Evolutionary conservation across 108 stramenopile species (phyloP), one percentile per base, ranked within the genome.

Genomic region (Fragilariopsis cylindrus): DNA sequence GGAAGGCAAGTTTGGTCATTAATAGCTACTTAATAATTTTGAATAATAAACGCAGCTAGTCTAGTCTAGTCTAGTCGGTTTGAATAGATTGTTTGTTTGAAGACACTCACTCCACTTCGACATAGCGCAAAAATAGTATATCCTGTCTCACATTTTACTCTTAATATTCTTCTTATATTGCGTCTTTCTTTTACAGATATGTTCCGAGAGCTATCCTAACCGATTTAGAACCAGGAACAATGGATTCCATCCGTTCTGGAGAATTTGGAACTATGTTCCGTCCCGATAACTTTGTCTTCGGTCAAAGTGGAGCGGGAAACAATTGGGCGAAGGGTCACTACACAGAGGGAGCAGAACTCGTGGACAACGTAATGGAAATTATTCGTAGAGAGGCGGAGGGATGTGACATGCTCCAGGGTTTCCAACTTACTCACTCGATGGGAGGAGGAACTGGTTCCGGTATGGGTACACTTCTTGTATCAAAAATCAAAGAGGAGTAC

Each of bases 251-350:
- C 53, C 90, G 94, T 67, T 81, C 82, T 62, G 88, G 90, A 52
- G 77, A 85, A 40, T 91, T 81, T 64, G 90, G 90, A 39, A 56
- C 86, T 60, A 84, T 97, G 52, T 97, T 96, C 92, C 89, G 96
- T 56, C 97, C 97, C 11, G 97, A 97, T 70, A 97, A 97, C 93
- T 96, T 96, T 74, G 91, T 97, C 57, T 96, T 94, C 81, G 97
- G 97, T 50, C 95, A 97, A 85, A 86, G 89, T 40, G 94, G 90
- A 48, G 92, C 89, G 62, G 89, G 89, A 65, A 91, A 93, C 84
- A 93, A 93, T 79, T 91, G 97, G 97, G 97, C 97, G 82, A 96
- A 96, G 85, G 97, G 97, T 71, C 96, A 96, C 78, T 98, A 98
- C 90, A 98, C 97, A 7, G 96, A 96, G 82, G 96, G 97, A 39